Conservation (phyloP, 371 early-diverging fungal genomes). For the Syncephalis plumigaleata region DNA sequence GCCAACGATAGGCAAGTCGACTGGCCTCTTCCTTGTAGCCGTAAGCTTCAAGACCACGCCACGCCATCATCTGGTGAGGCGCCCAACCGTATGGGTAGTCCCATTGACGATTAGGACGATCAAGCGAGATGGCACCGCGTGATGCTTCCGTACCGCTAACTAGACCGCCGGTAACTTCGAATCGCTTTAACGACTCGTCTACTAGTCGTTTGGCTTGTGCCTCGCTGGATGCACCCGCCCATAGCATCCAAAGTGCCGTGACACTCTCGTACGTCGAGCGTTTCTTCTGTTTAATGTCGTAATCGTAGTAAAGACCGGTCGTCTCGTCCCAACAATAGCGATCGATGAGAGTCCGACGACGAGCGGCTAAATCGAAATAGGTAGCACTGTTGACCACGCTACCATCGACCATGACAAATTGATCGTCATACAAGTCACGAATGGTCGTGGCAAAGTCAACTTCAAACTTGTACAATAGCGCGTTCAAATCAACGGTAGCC, state of each 20-base stretch:
- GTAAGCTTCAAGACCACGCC: conserved; percentile 79
- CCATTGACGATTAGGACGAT: conserved; percentile 92
- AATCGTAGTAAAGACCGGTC: conserved; percentile 69
- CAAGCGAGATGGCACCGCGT: conserved; percentile 50
- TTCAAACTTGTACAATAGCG: conserved; percentile 88
- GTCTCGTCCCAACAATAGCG: conserved; percentile 59
- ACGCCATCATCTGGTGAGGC: conserved; percentile 93
- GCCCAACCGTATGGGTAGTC: conserved; percentile 95
- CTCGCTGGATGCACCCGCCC: conserved; percentile 47
- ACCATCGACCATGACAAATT: conserved; percentile 22
- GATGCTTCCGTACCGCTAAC: conserved; percentile 80
- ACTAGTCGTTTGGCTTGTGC: conserved; percentile 42
- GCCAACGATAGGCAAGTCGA: conserved; percentile 85
- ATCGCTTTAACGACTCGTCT: conserved; percentile 15
- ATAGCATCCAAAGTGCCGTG: conserved; percentile 61
- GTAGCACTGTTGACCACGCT: conserved; percentile 12
- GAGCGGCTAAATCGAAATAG: conserved; percentile 28
- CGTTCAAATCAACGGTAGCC: conserved; percentile 83
- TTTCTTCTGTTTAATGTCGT: conserved; percentile 31
- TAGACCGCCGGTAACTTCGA: conserved; percentile 77
- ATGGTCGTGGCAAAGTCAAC: conserved; percentile 68
- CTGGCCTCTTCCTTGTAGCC: conserved; percentile 59
- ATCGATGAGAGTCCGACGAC: conserved; percentile 30
- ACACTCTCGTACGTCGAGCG: conserved; percentile 51
- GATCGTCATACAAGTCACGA: conserved; percentile 34